phyloP scores from a whole-genome alignment of 148 eudicot species.

The Chenopodium quinoa region DNA sequence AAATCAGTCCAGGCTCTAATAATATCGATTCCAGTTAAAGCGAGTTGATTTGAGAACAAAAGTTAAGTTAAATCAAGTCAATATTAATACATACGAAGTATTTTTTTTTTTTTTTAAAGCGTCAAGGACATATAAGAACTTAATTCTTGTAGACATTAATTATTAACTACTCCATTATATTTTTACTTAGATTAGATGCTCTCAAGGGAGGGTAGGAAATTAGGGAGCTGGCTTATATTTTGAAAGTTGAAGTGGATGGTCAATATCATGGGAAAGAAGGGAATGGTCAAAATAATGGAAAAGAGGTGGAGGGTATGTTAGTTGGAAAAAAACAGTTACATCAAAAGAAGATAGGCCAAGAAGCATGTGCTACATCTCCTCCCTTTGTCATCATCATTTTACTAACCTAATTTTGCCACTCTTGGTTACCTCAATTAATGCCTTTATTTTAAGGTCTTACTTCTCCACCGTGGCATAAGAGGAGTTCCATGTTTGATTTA shows the following conservation, averaged over 20 bases:
- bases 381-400: slow-evolving; percentile 17
- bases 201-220: neutral
- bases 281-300: slow-evolving; percentile 17
- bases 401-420: neutral
- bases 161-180: too few species aligned
- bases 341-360: slow-evolving; percentile 15
- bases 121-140: too few species aligned
- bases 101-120: too few species aligned
- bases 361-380: slow-evolving; percentile 14
- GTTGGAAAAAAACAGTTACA: slow-evolving; percentile 25
- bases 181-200: neutral
- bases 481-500: too few species aligned
- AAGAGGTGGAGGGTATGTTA: slow-evolving; percentile 12
- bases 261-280: neutral
- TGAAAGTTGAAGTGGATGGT: neutral
- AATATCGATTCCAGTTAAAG: too few species aligned
- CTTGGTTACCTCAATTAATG: neutral
- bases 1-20: too few species aligned
- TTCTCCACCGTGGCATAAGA: too few species aligned
- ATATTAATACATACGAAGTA: too few species aligned
- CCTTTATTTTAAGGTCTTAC: neutral
- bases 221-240: neutral
- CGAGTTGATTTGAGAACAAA: too few species aligned
- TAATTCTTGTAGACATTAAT: too few species aligned
- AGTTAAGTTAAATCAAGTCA: too few species aligned